phyloP scores from a whole-genome alignment of 768 basidiomycete genomes.

The Leccinum incarnatum region DNA sequence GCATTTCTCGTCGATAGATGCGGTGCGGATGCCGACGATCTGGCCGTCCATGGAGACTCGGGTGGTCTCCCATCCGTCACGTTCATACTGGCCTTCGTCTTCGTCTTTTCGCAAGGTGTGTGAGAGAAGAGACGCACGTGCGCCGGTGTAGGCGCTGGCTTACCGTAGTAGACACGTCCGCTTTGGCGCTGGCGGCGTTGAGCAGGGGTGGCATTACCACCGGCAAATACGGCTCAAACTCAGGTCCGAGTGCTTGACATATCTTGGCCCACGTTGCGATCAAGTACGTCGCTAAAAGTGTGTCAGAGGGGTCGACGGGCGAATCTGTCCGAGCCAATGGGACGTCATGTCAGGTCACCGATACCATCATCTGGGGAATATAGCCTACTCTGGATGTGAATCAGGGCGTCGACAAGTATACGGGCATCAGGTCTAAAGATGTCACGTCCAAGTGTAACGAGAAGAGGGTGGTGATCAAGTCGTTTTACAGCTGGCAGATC shows the following conservation, averaged over 20 bases:
- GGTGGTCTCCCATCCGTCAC: slow-evolving; percentile 79
- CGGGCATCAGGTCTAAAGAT: slow-evolving; percentile 74
- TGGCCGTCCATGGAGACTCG: slow-evolving; percentile 77
- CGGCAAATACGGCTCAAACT: slow-evolving; percentile 85
- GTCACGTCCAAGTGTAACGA: slow-evolving; percentile 55
- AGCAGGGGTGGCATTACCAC: slow-evolving; percentile 81
- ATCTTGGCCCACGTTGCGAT: slow-evolving; percentile 89
- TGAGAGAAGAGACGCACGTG: background rate
- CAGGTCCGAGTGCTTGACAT: slow-evolving; percentile 77
- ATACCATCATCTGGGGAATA: background rate
- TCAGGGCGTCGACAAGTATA: slow-evolving; percentile 67
- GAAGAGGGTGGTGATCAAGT: no score
- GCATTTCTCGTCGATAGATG: slow-evolving; percentile 82
- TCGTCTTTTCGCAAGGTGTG: slow-evolving; percentile 45
- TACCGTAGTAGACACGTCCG: slow-evolving; percentile 72
- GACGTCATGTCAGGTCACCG: background rate
- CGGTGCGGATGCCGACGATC: slow-evolving; percentile 72
- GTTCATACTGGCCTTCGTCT: slow-evolving; percentile 51
- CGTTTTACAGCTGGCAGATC: no score
- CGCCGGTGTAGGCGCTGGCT: background rate
- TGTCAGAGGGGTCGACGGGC: slow-evolving; percentile 67
- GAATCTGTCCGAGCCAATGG: slow-evolving; percentile 42
- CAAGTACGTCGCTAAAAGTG: slow-evolving; percentile 69
- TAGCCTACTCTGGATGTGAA: slow-evolving; percentile 70
- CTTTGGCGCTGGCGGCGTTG: slow-evolving; percentile 73